Conservation (phyloP, 2,329 filamentous ascomycete species). For the Cordyceps cicadae region DNA sequence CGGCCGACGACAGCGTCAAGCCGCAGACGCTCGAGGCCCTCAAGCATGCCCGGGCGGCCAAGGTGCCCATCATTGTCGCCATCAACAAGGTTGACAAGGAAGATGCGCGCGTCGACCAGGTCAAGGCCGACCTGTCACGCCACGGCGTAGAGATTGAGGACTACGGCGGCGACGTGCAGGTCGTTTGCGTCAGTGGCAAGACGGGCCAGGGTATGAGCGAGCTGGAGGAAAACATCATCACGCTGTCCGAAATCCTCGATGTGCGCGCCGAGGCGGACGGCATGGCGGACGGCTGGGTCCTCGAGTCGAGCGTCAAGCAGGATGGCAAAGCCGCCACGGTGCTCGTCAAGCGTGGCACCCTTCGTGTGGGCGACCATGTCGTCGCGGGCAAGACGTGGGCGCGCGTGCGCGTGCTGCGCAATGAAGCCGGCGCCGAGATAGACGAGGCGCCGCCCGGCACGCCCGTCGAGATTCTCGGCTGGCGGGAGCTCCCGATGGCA, state of each 20-base stretch:
- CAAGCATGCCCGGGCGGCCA: slow-evolving; percentile 79
- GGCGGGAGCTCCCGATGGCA: slow-evolving; percentile 72
- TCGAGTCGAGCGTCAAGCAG: slow-evolving; percentile 83
- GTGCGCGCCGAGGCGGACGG: slow-evolving; percentile 72
- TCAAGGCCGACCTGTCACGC: slow-evolving; percentile 78
- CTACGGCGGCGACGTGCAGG: slow-evolving; percentile 88
- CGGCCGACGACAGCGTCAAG: slow-evolving; percentile 94
- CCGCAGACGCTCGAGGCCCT: slow-evolving; percentile 94
- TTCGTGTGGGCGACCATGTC: slow-evolving; percentile 71
- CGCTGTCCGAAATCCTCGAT: slow-evolving; percentile 85
- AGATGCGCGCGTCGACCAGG: slow-evolving; percentile 68
- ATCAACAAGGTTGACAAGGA: slow-evolving; percentile 96
- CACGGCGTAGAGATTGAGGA: slow-evolving; percentile 90
- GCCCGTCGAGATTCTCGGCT: slow-evolving; percentile 90
- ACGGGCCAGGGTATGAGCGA: slow-evolving; percentile 87
- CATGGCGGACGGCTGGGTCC: slow-evolving; percentile 82
- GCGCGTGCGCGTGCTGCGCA: slow-evolving; percentile 71
- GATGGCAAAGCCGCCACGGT: slow-evolving; percentile 81
- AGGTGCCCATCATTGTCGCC: slow-evolving; percentile 92
- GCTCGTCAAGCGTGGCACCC: slow-evolving; percentile 78
- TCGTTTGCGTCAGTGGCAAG: slow-evolving; percentile 84
- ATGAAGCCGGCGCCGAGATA: slow-evolving; percentile 71
- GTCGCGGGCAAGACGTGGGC: slow-evolving; percentile 87
- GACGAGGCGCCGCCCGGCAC: slow-evolving; percentile 74
- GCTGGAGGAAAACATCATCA: slow-evolving; percentile 82